Conservation (phyloP, 1,284 basidiomycete species). For the Sporisorium iseilematis-ciliati region DNA sequence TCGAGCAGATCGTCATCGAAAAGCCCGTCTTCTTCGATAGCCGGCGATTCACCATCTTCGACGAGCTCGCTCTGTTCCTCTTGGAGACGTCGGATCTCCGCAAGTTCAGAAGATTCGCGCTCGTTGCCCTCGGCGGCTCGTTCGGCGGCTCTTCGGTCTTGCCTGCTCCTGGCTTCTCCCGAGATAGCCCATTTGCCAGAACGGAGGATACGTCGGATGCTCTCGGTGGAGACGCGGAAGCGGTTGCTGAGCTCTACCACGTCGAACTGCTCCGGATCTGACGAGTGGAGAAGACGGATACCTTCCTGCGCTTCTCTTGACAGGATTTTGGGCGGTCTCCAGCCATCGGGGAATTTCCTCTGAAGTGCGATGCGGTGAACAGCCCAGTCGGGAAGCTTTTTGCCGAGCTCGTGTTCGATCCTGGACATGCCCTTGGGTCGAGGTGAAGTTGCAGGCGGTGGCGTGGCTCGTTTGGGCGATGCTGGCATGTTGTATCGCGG, state of each 20-base stretch:
- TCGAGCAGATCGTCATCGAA: conserved; percentile 20
- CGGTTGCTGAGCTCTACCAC: conserved; percentile 46
- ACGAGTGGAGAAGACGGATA: conserved; percentile 56
- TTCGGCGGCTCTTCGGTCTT: conserved; percentile 44
- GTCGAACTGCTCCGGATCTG: conserved; percentile 63
- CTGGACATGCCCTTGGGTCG: conserved; percentile 61
- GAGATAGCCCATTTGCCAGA: conserved; percentile 42
- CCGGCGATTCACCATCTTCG: conserved; percentile 35
- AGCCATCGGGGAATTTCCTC: conserved; percentile 62
- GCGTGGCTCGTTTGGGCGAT: conserved; percentile 9
- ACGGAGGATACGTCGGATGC: conserved; percentile 62
- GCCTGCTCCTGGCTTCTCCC: conserved; percentile 35
- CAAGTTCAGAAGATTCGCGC: conserved; percentile 40
- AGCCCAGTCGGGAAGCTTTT: conserved; percentile 56
- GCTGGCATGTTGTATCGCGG: conserved; percentile 25
- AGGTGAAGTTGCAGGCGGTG: conserved; percentile 4
- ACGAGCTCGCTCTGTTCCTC: conserved; percentile 40
- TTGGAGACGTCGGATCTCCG: conserved; percentile 31
- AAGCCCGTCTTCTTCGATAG: conserved; percentile 29
- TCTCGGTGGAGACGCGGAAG: conserved; percentile 63
- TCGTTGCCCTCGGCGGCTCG: conserved; percentile 37
- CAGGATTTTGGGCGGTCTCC: conserved; percentile 64
- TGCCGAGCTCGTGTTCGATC: conserved; percentile 60
- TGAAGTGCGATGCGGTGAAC: conserved; percentile 58
- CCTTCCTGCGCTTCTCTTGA: conserved; percentile 67